phyloP scores from a whole-genome alignment of 1,284 basidiomycete species.

The Cutaneotrichosporon curvatum region DNA sequence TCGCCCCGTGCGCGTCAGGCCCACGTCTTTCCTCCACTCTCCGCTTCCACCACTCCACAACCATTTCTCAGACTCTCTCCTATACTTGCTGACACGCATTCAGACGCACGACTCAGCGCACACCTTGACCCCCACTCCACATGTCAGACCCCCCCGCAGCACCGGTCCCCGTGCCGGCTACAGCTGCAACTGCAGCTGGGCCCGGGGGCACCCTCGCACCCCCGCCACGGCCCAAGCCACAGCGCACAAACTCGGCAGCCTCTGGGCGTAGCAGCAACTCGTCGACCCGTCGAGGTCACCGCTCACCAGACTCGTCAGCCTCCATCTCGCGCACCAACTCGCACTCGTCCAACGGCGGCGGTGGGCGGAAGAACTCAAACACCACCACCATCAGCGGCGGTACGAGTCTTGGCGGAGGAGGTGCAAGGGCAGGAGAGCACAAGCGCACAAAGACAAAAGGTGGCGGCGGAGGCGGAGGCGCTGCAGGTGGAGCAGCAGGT shows the following conservation, averaged over 20 bases:
- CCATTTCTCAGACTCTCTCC: no score
- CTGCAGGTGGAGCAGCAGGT: neutral
- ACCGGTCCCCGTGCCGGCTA: no score
- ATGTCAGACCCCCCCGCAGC: no score
- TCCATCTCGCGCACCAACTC: slow-evolving; percentile 33
- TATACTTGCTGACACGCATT: no score
- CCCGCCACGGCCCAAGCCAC: slow-evolving; percentile 8
- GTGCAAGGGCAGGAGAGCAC: slow-evolving; percentile 9
- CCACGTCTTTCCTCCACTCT: no score
- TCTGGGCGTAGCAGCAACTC: slow-evolving; percentile 19
- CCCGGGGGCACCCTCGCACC: slow-evolving; percentile 4
- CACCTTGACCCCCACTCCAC: no score
- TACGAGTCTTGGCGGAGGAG: slow-evolving; percentile 23
- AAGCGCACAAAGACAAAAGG: slow-evolving; percentile 19
- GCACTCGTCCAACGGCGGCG: slow-evolving; percentile 21
- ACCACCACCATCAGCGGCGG: slow-evolving; percentile 40
- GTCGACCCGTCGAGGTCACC: slow-evolving; percentile 19
- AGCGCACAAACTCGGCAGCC: slow-evolving; percentile 20
- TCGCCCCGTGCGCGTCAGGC: no score
- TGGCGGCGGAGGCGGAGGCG: neutral
- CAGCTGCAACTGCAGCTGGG: no score
- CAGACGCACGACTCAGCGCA: neutral
- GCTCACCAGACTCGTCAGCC: slow-evolving; percentile 14
- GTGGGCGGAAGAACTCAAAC: slow-evolving; percentile 25
- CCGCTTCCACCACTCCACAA: no score